Conservation (phyloP, 768 basidiomycete genomes). For the Roridomyces roridus region DNA sequence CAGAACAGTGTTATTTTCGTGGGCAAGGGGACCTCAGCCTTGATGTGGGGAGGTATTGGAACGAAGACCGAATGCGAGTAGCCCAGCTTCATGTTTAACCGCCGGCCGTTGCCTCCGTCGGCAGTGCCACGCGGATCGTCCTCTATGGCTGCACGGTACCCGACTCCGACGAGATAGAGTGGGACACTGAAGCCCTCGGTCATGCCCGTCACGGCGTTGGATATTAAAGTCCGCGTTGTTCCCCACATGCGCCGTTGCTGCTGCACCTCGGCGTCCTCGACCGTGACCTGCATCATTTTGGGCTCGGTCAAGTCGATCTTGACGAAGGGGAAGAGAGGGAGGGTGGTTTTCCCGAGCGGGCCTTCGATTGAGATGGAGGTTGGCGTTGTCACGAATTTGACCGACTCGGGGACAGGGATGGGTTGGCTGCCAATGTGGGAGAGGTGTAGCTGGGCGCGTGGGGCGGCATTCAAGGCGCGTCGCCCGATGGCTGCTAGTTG, state of each 20-base stretch:
- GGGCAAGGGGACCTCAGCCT: slow-evolving; percentile 77
- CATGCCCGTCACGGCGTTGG: slow-evolving; percentile 90
- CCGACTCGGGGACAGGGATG: slow-evolving; percentile 28
- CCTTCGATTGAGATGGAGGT: slow-evolving; percentile 22
- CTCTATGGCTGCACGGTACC: slow-evolving; percentile 90
- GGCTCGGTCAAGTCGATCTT: slow-evolving; percentile 28
- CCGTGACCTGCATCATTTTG: slow-evolving; percentile 49
- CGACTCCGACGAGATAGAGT: slow-evolving; percentile 92
- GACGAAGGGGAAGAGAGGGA: slow-evolving; percentile 21
- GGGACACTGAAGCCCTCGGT: slow-evolving; percentile 86
- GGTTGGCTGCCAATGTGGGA: slow-evolving; percentile 46
- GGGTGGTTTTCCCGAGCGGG: slow-evolving; percentile 18
- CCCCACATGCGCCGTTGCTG: slow-evolving; percentile 94
- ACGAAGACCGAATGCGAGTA: slow-evolving; percentile 89
- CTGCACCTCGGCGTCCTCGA: slow-evolving; percentile 73
- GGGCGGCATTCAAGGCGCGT: slow-evolving; percentile 3
- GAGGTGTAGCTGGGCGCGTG: slow-evolving; percentile 19
- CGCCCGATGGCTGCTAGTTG: not conserved
- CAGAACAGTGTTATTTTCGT: slow-evolving; percentile 86
- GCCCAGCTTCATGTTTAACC: slow-evolving; percentile 91
- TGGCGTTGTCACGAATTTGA: slow-evolving; percentile 17
- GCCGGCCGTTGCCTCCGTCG: slow-evolving; percentile 64
- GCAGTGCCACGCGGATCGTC: slow-evolving; percentile 69
- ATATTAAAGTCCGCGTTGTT: slow-evolving; percentile 87
- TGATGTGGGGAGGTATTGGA: slow-evolving; percentile 83